Evolutionary conservation across 371 early-diverging fungal species (phyloP), one percentile per base, ranked within the genome.

Genomic region (Circinella minor): DNA sequence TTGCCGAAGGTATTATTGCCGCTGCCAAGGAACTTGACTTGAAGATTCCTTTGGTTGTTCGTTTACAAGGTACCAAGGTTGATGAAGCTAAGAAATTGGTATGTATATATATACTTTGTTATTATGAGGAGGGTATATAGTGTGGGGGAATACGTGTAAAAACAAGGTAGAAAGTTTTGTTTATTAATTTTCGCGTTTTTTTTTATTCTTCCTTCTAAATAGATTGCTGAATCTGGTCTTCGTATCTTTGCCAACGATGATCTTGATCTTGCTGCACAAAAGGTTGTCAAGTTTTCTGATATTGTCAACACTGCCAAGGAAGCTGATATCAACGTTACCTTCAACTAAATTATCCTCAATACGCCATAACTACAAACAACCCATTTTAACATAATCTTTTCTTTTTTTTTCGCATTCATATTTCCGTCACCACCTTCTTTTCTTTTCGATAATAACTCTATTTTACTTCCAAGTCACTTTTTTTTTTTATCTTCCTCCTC

Each of bases 1-100:
- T 98, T 86, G 98, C 99, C 54, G 89, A 97, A 86, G 99, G 98
- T 77, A 96, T 99, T 81, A 96, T 99, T 81, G 89, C 93, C 17
- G 99, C 98, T 67, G 95, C 95, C 63, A 89, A 94, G 75, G 91
- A 96, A 71, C 88, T 98, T 43, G 91, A 93, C 61, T 87, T 98
- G 68, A 89, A 89, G 81, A 92, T 99, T 63, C 99, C 98, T 11
- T 88, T 99, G 61, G 92, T 99, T 72, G 98, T 98, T 63, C 94
- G 99, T 77, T 90, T 99, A 47, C 95, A 97, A 88, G 99, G 96
- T 72, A 88, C 88, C 73, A 90, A 88, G 72, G 85, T 81, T 37
- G 76, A 82, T 20, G 82, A 82, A 62, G 85, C 82, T 61, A 82
- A 79, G 73, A 81, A 81, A 64, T 68, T 84, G 74, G 82, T 78